Conservation (phyloP, 768 basidiomycete genomes). For the Pseudohyphozyma bogoriensis region DNA sequence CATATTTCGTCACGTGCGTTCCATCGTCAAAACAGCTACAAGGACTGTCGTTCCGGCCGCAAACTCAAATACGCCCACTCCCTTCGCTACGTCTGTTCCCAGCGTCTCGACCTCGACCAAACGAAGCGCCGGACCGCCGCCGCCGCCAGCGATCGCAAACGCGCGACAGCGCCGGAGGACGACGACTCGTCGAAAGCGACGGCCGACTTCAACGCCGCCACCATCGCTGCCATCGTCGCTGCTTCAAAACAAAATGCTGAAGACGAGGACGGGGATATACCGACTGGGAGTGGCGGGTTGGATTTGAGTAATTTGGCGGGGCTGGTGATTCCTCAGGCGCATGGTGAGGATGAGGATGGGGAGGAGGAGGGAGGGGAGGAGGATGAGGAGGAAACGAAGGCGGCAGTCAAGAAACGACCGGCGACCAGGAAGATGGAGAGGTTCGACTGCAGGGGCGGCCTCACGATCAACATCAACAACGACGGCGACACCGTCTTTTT, state of each 20-base stretch:
- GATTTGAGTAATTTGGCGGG: too few species aligned
- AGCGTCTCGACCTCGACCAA: constrained; percentile 1
- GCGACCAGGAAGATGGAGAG: constrained; percentile 6
- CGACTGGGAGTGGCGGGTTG: too few species aligned
- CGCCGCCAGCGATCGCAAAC: neutral
- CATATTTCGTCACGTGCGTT: neutral
- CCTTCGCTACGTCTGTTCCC: constrained; percentile 7
- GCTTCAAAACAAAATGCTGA: too few species aligned
- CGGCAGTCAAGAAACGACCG: neutral
- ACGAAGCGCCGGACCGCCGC: constrained; percentile 1
- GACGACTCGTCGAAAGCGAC: too few species aligned
- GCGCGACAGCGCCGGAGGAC: neutral
- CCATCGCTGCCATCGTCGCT: neutral
- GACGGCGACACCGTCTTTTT: neutral
- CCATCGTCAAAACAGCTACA: neutral
- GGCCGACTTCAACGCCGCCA: neutral
- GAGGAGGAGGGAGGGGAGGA: neutral
- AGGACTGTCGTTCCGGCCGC: constrained; percentile 2
- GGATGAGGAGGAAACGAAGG: neutral
- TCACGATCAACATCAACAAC: constrained; percentile 3
- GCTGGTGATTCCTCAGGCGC: too few species aligned
- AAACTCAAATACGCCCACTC: constrained; percentile 4
- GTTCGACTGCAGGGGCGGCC: neutral
- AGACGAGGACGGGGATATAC: too few species aligned
- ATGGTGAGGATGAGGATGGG: neutral